Evolutionary conservation across 176 grass and related monocot genomes (phyloP), one percentile per base, ranked within the genome.

Genomic region (Secale cereale): DNA sequence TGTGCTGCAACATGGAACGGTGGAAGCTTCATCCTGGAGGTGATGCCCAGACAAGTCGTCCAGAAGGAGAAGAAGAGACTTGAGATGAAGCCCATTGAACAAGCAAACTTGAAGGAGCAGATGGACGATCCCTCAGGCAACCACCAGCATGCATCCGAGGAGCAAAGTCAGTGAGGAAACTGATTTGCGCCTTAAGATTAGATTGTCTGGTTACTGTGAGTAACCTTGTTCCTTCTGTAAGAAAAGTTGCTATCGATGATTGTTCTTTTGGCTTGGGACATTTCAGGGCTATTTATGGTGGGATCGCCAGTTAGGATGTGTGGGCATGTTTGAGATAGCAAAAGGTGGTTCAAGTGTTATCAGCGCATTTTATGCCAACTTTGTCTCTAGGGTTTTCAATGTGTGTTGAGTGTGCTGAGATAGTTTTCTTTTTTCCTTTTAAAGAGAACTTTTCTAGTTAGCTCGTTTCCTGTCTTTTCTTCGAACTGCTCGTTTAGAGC

Each of bases 1-100:
- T 95, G 91, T 10, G 96, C 96, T 2, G 73, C 93, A 11, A 87
- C 88, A 79, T 98, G 96, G 96, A 94, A 98, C 2, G 96, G 96
- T 8, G 96, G 93, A n/a, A 95, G 91, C 84, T 98, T 98, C 81
- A 86, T 95, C 83, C 75, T 98, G 14, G 96, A 98, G 68, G 96
- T 95, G 68, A 94, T 95, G 78, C 96, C 96, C 45, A 82, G 59
- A 35, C 91, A 95, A 78, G 96, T 85, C 0, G 96, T 92, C 15
- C 87, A 83, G 61, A 98, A 90, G 86, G 91, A 95, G 82, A 93
- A 94, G 89, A 95, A 94, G 84, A 94, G 94, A 62, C 45, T 90
- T 16, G 74, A 92, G 61, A 94, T 91, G 95, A 91, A 88, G 83
- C 87, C 95, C 26, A 87, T 92, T 12, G 50, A 81, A 74, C 66